Percentiles rank a stretch among this genome's conserved stretches.
Evolutionary conservation across 345 rosid species (phyloP).

Genomic region (Hibiscus mutabilis): DNA sequence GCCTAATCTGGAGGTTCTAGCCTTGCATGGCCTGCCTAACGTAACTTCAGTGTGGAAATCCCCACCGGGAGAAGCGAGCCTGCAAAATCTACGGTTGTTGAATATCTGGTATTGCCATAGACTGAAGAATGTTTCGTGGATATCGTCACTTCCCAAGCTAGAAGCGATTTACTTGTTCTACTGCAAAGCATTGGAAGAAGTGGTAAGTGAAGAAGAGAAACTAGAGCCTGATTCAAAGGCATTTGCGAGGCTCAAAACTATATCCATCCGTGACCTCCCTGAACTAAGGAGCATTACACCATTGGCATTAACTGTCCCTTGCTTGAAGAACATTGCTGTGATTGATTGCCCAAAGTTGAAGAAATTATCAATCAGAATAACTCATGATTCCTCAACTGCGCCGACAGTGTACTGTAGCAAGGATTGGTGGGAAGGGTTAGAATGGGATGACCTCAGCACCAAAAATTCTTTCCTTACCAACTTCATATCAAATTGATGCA

Average conservation of each 20-base stretch:
- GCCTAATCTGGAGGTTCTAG: slow-evolving; percentile 40
- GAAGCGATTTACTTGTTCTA: slow-evolving; percentile 33
- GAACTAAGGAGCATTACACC: slow-evolving; percentile 33
- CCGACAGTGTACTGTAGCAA: slow-evolving; percentile 31
- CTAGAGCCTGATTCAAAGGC: slow-evolving; percentile 11
- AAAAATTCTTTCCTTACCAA: slow-evolving; percentile 18
- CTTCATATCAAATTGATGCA: slow-evolving; percentile 28
- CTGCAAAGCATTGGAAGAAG: slow-evolving; percentile 41
- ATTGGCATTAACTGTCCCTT: slow-evolving; percentile 20
- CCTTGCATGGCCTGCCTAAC: slow-evolving; percentile 38
- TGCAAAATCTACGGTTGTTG: slow-evolving; percentile 33
- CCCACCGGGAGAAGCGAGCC: slow-evolving; percentile 21
- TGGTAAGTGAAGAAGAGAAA: slow-evolving; percentile 18
- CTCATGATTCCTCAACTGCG: neutral
- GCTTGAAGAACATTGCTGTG: slow-evolving; percentile 36
- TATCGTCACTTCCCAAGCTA: slow-evolving; percentile 33
- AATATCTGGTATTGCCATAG: slow-evolving; percentile 41
- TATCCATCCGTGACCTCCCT: slow-evolving; percentile 34
- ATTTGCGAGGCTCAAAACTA: slow-evolving; percentile 37
- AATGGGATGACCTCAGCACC: slow-evolving; percentile 22
- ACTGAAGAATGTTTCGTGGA: slow-evolving; percentile 42
- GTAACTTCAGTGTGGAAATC: slow-evolving; percentile 33
- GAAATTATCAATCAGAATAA: slow-evolving; percentile 26
- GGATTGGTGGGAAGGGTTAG: slow-evolving; percentile 45
- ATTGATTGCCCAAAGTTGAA: slow-evolving; percentile 35